Evolutionary conservation across 148 eudicot species (phyloP).

Genomic region (Selenicereus undatus): DNA sequence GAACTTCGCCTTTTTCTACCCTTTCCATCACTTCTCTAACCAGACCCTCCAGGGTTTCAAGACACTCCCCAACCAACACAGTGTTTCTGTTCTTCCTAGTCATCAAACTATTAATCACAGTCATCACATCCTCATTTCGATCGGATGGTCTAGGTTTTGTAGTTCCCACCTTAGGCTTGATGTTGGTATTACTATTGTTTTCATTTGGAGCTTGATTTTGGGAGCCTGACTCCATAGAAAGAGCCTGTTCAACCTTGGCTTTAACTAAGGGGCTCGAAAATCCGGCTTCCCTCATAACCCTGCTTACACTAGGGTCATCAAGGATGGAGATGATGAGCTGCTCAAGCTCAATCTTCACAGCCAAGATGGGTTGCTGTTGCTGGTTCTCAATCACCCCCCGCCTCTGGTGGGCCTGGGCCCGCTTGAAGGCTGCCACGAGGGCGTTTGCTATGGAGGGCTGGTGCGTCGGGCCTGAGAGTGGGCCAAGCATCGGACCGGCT

Average conservation of each 20-base stretch:
- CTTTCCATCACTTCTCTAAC: slow-evolving; percentile 48
- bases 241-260: slow-evolving; percentile 63
- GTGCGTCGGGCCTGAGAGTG: slow-evolving; percentile 28
- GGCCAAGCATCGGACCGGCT: slow-evolving; percentile 48
- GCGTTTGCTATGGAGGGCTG: slow-evolving; percentile 76
- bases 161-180: slow-evolving; percentile 23
- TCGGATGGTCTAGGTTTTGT: slow-evolving; percentile 18
- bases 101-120: slow-evolving; percentile 47
- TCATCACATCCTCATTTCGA: slow-evolving; percentile 49
- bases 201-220: slow-evolving; percentile 19
- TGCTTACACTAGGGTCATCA: slow-evolving; percentile 95
- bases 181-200: not conserved
- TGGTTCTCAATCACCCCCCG: slow-evolving; percentile 58
- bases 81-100: slow-evolving; percentile 39
- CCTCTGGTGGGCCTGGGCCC: slow-evolving; percentile 88
- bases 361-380: slow-evolving; percentile 69
- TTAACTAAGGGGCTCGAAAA: slow-evolving; percentile 81
- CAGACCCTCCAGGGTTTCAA: slow-evolving; percentile 44
- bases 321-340: slow-evolving; percentile 80
- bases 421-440: slow-evolving; percentile 73
- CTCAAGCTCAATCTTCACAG: slow-evolving; percentile 72
- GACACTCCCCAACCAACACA: slow-evolving; percentile 68
- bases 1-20: slow-evolving; percentile 54
- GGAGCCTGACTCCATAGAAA: slow-evolving; percentile 40
- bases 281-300: slow-evolving; percentile 90